These are phyloP conservation scores for Lepidium aucheri DNA, from an alignment of 345 rosid species.

Conservation along the genomic window DNA sequence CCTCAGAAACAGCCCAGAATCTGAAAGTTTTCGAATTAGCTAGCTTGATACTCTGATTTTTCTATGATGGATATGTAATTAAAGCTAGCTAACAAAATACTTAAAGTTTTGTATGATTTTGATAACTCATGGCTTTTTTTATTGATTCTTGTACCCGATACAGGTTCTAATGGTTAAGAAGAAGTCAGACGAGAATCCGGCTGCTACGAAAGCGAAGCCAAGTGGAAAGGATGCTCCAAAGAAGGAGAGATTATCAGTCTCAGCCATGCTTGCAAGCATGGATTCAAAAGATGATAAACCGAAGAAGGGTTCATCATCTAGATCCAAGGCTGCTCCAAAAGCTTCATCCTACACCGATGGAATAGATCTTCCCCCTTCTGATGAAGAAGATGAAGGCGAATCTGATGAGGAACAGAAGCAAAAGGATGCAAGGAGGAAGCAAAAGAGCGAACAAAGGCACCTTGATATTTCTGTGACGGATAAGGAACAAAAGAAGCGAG, in stretches of 20 bases:
- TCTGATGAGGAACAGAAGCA: conserved; percentile 45
- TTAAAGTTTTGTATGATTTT: background rate
- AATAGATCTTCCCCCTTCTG: conserved; percentile 87
- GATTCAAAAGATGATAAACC: conserved; percentile 70
- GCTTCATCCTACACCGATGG: conserved; percentile 64
- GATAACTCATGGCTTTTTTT: background rate
- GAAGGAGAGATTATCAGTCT: conserved; percentile 59
- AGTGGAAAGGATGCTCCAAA: conserved; percentile 44
- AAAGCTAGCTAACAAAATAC: background rate
- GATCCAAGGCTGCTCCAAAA: conserved; percentile 45
- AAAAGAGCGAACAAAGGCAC: conserved; percentile 39
- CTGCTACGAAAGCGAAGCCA: conserved; percentile 39
- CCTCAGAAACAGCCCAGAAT: background rate
- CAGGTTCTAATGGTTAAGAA: conserved; percentile 60
- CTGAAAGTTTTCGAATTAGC: background rate
- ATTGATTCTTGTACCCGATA: conserved; percentile 7
- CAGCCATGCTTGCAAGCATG: conserved; percentile 81
- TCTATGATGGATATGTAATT: background rate
- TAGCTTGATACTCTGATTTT: background rate
- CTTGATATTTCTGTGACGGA: conserved; percentile 57
- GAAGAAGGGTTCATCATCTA: conserved; percentile 61
- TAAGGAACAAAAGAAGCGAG: conserved; percentile 79
- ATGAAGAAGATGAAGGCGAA: conserved; percentile 54
- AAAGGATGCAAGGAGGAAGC: conserved; percentile 38
- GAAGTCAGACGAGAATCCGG: conserved; percentile 49